Evolutionary conservation across 2,329 filamentous ascomycete species (phyloP), one percentile per base, ranked within the genome.

Genomic region (Elsinoe ampelina): DNA sequence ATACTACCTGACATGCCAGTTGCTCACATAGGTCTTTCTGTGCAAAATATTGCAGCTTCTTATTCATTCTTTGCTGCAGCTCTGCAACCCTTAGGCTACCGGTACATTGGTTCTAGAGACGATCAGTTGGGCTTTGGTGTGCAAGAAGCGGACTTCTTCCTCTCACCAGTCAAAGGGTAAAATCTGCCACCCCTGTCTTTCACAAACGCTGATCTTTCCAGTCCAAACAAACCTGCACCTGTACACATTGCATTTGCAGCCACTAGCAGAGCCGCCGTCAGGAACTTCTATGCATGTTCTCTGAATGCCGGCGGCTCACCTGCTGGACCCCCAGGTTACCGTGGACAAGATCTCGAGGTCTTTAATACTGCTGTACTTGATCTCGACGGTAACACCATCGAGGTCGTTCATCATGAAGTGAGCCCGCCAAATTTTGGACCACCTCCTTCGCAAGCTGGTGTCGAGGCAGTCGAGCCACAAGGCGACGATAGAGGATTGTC

Each of bases 41-140:
- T 95, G 66, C 84, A 83, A 59, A 84, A 91, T 70, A 81, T 95
- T 55, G 82, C 89, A 56, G 82, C 84, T 35, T 87, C 89, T 2
- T 83, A 86, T 51, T 93, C 89, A 6, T 95, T 95, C 75, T 95
- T 89, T 71, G 81, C 90, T 19, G 81, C 86, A 60, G 79, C 89
- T 61, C 78, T 89, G 6, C 87, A 92, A 63, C 86, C 88, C 2
- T 78, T 95, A 19, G 87, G 87, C 36, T 83, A 95, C 60, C 80
- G 80, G 59, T 95, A 84, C 68, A 78, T 89, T 60, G 81, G 80
- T 57, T 75, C 80, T 58, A 76, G 79, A 67, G 80, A 80, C 54
- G 76, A 80, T 60, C 80, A 81, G 55, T 79, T 84, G 61, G 82
- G 80, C 4, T 79, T 84, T 62, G 82, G 82, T 20, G 76, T 81